Base-by-base conservation (phyloP, 345 rosid genomes). In the Acer negundo region DNA sequence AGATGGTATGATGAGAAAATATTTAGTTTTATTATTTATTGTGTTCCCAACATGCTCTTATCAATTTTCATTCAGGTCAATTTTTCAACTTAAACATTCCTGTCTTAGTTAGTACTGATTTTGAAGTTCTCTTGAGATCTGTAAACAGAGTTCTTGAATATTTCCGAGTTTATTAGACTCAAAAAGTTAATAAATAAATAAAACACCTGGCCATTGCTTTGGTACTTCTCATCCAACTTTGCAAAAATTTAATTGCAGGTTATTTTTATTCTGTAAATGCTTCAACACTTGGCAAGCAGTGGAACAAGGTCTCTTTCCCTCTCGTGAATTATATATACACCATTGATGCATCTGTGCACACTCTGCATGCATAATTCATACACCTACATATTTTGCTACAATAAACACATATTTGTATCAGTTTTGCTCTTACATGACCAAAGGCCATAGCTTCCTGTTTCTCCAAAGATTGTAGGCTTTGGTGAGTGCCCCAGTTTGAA, bases 261-360 rank as follows among this genome's bases (percentile, higher is more conserved):
- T 95, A 83, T 84, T 80, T 95, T 1, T 93, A 95, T 86, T 89
- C 96, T 75, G 80, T 95, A 67, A 93, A 84, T 78, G 99, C 98
- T 82, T 95, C 99, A 65, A 93, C 99, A 13, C 97, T 92, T 42
- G 71, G 84, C 92, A 90, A 86, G 80, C 93, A 93, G 77, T 95
- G 98, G 99, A 82, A 84, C 77, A 81, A 86, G 97, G 98, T 95
- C 76, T 71, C 62, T 53, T 73, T 77, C 68, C 75, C 67, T 51
- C 72, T 66, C 84, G 75, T 9, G 13, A 0, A 23, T 10, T 40
- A 56, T 35, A 24, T 58, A 7, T 46, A 0, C 15, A 10, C 19
- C 7, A 15, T 17, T 19, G 17, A 1, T 17, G 38, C n/a, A 16
- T 1, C 22, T 66, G n/a, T 66, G 11, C 49, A 35, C 38, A n/a